phyloP scores from a whole-genome alignment of 2,329 filamentous ascomycete species.

The Aspergillus pseudoviridinutans region DNA sequence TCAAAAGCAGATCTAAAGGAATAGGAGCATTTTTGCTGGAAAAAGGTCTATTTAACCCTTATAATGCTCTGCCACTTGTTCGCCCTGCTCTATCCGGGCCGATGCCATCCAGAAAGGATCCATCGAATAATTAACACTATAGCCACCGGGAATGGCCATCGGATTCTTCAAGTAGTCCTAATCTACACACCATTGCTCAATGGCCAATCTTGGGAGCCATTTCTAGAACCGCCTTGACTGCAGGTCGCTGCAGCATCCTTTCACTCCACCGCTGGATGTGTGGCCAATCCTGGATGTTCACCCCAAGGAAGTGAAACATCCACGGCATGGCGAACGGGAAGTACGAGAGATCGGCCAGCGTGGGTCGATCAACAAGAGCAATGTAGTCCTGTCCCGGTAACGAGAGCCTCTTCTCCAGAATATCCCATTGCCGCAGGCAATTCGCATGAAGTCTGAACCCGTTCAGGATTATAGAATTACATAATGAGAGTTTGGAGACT shows the following conservation, averaged over 20 bases:
- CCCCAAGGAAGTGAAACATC: conserved; percentile 4
- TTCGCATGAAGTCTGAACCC: not conserved
- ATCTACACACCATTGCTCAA: not conserved
- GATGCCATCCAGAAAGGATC: too few species aligned
- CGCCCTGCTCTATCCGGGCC: too few species aligned
- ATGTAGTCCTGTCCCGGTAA: conserved; percentile 1
- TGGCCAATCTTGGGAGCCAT: not conserved
- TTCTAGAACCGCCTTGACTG: not conserved
- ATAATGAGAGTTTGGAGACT: not conserved
- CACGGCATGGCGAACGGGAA: conserved; percentile 6
- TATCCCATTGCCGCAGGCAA: conserved; percentile 2
- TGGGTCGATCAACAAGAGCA: conserved; percentile 3
- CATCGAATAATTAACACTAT: too few species aligned
- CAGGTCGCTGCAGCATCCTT: not conserved
- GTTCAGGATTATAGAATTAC: not conserved
- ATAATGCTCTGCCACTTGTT: too few species aligned
- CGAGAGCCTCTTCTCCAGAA: not conserved
- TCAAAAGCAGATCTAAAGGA: too few species aligned
- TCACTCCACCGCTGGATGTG: not conserved
- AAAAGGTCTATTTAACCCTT: too few species aligned
- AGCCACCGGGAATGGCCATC: too few species aligned
- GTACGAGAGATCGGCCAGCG: conserved; percentile 3
- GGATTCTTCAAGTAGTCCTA: too few species aligned
- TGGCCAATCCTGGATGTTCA: conserved; percentile 5
- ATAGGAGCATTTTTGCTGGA: too few species aligned